Base-by-base conservation (phyloP, 495 filamentous ascomycete species). In the Massariosphaeria phaeospora region DNA sequence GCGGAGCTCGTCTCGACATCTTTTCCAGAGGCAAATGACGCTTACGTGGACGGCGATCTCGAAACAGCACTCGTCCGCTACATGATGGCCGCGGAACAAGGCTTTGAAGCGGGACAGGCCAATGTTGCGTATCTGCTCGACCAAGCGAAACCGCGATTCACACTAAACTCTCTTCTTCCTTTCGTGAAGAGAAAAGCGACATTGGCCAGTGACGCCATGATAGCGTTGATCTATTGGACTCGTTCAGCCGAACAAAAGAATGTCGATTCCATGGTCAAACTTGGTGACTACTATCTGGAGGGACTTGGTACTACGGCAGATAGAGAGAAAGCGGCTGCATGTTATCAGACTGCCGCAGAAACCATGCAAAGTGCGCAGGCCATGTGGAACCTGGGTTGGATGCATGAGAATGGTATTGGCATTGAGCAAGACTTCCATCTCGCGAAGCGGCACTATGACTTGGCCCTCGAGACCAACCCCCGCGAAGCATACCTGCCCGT, bases 331-430 rank as follows among this genome's bases (percentile, higher is more conserved):
- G 93, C 93, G 1, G 91, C 90, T 0, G 81, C 84, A 18, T 97
- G 94, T 71, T 99, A 97, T 59, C 84, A 86, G 47, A 86, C 85
- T 8, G 93, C 93, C 4, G 90, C 91, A 1, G 93, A 98, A 63
- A 88, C 82, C 43, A 80, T 89, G 62, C 87, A 88, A 63, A 93
- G 88, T 65, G 91, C 91, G 23, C 93, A 97, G 72, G 94, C 94
- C 11, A 83, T 95, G 49, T 99, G 89, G 80, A 96, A 99, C 60
- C 75, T 99, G 11, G 93, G 93, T 12, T 99, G 93, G 93, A 97
- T 99, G 88, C 89, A 99, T 69, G 93, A 99, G 70, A 96, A 97
- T 65, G 93, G 93, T 2, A 75, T 97, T 39, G 89, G 91, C 10
- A 83, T 96, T 2, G 82, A 85, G 30, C 93, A 99, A 65, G 93